Percentiles rank a stretch among this genome's conserved stretches.
phyloP scores from a whole-genome alignment of 495 filamentous ascomycete genomes.

The Xylaria flabelliformis region DNA sequence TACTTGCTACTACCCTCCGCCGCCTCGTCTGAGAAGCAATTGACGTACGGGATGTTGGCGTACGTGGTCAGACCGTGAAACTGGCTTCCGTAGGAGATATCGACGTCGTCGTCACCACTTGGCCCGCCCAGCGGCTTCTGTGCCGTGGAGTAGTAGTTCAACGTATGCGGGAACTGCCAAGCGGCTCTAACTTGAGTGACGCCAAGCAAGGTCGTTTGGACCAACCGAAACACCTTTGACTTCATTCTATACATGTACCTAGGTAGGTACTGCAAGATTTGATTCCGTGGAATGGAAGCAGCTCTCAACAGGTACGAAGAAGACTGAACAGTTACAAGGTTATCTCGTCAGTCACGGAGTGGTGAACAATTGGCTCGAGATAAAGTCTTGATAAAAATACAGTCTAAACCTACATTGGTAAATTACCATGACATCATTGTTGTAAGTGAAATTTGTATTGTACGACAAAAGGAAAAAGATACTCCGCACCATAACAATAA shows the following conservation, averaged over 20 bases:
- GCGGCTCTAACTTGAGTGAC: conserved; percentile 4
- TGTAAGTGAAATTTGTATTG: background rate
- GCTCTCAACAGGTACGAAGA: background rate
- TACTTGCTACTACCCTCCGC: conserved; percentile 68
- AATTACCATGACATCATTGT: background rate
- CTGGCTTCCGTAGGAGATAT: conserved; percentile 42
- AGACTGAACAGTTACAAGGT: background rate
- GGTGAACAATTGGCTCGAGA: background rate
- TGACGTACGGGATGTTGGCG: conserved; percentile 76
- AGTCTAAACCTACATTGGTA: background rate
- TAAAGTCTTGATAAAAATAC: background rate
- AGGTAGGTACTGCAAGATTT: background rate
- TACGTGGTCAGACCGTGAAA: conserved; percentile 79
- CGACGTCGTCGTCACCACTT: conserved; percentile 35
- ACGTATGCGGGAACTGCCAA: conserved; percentile 36
- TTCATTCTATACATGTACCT: conserved; percentile 1
- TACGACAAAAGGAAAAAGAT: background rate
- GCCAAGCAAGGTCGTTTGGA: background rate
- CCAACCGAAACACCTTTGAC: background rate
- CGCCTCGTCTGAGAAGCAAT: conserved; percentile 71
- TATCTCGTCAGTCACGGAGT: background rate
- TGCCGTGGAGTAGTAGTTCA: background rate
- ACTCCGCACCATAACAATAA: background rate
- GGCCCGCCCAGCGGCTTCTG: conserved; percentile 29
- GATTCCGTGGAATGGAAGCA: background rate